Percentiles rank a stretch among this genome's conserved stretches.
Evolutionary conservation across 805 yeast genomes (phyloP).

Genomic region (Schizosaccharomyces octosporus): DNA sequence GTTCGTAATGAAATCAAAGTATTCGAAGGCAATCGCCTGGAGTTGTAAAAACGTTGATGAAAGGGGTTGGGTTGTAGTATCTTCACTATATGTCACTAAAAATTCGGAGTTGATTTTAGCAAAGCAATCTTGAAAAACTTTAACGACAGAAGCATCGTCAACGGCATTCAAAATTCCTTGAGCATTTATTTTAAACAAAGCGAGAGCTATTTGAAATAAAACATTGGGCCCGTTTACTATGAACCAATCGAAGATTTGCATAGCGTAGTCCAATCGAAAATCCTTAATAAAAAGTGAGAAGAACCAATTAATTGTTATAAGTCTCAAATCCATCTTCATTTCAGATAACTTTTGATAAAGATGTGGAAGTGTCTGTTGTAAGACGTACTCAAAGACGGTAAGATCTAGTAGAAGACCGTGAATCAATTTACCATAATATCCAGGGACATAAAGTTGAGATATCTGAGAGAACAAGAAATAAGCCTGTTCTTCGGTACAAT

Average conservation of each 20-base stretch:
- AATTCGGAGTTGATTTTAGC: constrained; percentile 45
- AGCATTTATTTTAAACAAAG: constrained; percentile 70
- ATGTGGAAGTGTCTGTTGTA: constrained; percentile 70
- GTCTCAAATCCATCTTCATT: constrained; percentile 73
- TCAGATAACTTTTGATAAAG: constrained; percentile 59
- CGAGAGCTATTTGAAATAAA: constrained; percentile 77
- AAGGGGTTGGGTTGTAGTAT: constrained; percentile 32
- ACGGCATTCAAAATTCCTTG: constrained; percentile 53
- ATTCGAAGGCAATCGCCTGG: constrained; percentile 75
- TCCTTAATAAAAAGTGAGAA: constrained; percentile 68
- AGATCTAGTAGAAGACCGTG: constrained; percentile 89
- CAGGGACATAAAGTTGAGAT: constrained; percentile 74
- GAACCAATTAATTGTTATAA: constrained; percentile 91
- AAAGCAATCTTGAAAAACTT: constrained; percentile 63
- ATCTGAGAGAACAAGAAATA: constrained; percentile 70
- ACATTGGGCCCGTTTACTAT: constrained; percentile 75
- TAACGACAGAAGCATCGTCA: constrained; percentile 82
- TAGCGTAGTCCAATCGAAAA: constrained; percentile 85
- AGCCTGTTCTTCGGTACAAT: constrained; percentile 88
- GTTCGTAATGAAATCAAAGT: constrained; percentile 61
- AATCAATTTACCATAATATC: constrained; percentile 91
- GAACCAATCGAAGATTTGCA: constrained; percentile 71
- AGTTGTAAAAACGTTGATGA: constrained; percentile 55
- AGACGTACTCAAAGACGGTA: constrained; percentile 72
- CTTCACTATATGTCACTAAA: constrained; percentile 42